A percentile compares a stretch with the other conserved stretches of the same genome.
phyloP scores from a whole-genome alignment of 305 asterid species.

The Fraxinus latifolia region DNA sequence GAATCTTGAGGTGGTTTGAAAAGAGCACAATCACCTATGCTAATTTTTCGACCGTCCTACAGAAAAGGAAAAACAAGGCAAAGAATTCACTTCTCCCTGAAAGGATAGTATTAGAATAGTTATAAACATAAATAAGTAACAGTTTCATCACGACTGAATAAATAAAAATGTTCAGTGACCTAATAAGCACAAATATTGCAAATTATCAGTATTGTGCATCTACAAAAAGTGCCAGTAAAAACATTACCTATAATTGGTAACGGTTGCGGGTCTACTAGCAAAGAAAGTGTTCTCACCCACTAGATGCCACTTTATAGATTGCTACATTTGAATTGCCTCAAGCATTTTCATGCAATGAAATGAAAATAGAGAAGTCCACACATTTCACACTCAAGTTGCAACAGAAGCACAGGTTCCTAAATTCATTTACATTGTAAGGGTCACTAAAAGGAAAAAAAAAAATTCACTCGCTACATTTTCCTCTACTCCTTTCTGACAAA shows the following conservation, averaged over 20 bases:
- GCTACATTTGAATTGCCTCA: background rate
- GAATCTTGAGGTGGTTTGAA: constrained; percentile 49
- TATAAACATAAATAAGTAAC: background rate
- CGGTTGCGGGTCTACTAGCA: background rate
- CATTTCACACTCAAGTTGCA: background rate
- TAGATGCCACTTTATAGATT: background rate
- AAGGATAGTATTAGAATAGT: background rate
- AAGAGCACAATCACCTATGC: constrained; percentile 58
- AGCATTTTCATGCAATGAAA: background rate
- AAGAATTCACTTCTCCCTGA: background rate
- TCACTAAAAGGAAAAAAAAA: background rate
- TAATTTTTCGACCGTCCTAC: constrained; percentile 55
- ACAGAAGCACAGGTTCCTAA: background rate
- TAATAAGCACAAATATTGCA: constrained; percentile 1
- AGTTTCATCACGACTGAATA: background rate
- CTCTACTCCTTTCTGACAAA: background rate
- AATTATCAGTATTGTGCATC: background rate
- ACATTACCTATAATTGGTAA: background rate
- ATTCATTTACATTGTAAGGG: background rate
- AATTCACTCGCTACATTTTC: background rate
- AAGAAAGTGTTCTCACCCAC: background rate
- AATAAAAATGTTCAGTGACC: background rate
- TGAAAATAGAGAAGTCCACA: background rate
- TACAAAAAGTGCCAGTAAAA: background rate
- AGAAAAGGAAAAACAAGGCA: constrained; percentile 1